Percentiles rank a stretch among this genome's conserved stretches.
phyloP scores from a whole-genome alignment of 306 rosid species.

The Cicer chorassanicum region DNA sequence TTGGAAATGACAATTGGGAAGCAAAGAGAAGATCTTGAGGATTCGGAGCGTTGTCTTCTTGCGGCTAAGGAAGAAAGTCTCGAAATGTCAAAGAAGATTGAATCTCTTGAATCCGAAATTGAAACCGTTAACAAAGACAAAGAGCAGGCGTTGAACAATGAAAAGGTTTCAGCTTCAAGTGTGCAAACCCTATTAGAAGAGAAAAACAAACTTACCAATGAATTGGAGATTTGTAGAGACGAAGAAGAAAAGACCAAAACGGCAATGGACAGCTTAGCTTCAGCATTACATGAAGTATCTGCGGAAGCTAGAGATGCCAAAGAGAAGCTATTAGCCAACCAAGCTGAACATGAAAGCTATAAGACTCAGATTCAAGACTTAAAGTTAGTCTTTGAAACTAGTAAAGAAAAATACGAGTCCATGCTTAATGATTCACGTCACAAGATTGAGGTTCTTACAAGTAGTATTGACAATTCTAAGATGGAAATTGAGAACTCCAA shows the following conservation, averaged over 20 bases:
- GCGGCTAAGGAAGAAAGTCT: too few relatives aligned
- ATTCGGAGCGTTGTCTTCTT: slow-evolving; percentile 51
- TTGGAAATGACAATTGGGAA: slow-evolving; percentile 56
- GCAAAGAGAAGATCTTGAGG: slow-evolving; percentile 74
- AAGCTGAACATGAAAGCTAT: slow-evolving; percentile 55
- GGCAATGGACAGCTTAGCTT: slow-evolving; percentile 95
- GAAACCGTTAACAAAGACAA: too few relatives aligned
- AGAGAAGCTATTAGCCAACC: slow-evolving; percentile 65
- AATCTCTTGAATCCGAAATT: too few relatives aligned
- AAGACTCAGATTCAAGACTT: slow-evolving; percentile 73
- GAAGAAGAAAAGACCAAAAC: slow-evolving; percentile 90
- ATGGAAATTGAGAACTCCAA: slow-evolving; percentile 54
- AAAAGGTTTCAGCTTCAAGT: slow-evolving; percentile 77
- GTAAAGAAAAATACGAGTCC: slow-evolving; percentile 71
- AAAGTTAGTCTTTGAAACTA: slow-evolving; percentile 63
- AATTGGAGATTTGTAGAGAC: slow-evolving; percentile 68
- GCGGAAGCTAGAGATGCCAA: slow-evolving; percentile 83
- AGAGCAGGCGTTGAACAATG: slow-evolving; percentile 41
- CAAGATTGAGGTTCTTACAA: slow-evolving; percentile 63
- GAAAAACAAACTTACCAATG: slow-evolving; percentile 70
- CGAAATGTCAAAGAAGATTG: too few relatives aligned
- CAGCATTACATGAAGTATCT: slow-evolving; percentile 89
- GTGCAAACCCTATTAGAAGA: slow-evolving; percentile 79
- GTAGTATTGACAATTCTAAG: slow-evolving; percentile 57
- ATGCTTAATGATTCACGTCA: slow-evolving; percentile 70